Conservation (phyloP, 768 basidiomycete genomes). For the Rhodotorula toruloides region DNA sequence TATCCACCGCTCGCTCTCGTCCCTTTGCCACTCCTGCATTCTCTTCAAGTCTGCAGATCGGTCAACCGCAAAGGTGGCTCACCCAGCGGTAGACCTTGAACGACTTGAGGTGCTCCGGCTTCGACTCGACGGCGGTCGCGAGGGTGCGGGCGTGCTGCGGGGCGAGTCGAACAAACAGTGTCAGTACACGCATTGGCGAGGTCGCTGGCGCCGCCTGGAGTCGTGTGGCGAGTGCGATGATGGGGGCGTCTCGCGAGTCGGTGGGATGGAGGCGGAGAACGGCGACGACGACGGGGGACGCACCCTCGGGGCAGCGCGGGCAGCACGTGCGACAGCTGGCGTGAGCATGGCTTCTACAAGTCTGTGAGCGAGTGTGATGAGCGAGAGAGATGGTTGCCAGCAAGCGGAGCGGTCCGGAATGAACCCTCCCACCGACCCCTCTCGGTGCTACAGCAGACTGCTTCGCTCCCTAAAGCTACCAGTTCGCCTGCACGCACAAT, state of each 20-base stretch:
- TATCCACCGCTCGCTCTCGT: no score
- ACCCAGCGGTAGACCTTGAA: constrained; percentile 99
- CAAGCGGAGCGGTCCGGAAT: not conserved
- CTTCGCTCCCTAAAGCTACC: not conserved
- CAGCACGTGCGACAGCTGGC: constrained; percentile 11
- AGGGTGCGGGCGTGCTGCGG: constrained; percentile 24
- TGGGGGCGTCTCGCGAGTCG: no score
- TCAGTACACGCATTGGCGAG: not conserved
- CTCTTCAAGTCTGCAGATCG: no score
- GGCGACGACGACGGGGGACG: not conserved
- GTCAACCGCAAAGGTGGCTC: not conserved
- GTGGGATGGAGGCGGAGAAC: no score
- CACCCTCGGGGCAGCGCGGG: constrained; percentile 19
- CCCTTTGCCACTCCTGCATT: no score
- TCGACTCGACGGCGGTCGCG: constrained; percentile 45
- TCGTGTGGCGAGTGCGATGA: no score
- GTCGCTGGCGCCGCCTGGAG: no score
- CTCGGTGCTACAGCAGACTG: no score
- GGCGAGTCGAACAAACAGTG: not conserved
- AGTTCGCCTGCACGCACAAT: no score
- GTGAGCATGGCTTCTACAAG: not conserved
- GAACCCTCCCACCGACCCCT: no score
- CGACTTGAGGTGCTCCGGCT: constrained; percentile 67
- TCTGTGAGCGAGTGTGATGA: not conserved
- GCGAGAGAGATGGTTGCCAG: not conserved